Base-by-base conservation (phyloP, 805 yeast species). In the Saccharomyces mikatae region DNA sequence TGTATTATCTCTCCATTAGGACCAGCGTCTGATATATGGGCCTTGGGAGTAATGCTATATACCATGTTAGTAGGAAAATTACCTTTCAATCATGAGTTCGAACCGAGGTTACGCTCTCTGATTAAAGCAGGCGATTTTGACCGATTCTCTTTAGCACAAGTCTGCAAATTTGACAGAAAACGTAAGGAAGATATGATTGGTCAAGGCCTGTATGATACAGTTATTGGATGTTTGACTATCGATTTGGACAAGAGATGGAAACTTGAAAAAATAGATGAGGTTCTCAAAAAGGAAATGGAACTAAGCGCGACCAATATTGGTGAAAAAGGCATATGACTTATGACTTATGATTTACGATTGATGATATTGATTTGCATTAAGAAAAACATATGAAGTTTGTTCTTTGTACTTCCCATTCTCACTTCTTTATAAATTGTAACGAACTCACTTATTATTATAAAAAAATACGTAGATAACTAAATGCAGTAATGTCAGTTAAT, bases 1-100 rank as follows among this genome's bases (percentile, higher is more conserved):
- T 17, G 24, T 17, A 36, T 8, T 4, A 17, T 21, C 17, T 36
- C 44, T 36, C 84, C 56, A 54, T 70, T 62, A 64, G 85, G 86
- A 2, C 84, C 87, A 1, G 72, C 81, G 44, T 84, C 91, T 1
- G 98, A 91, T 70, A 78, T 88, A 4, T 91, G 97, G 97, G 96
- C 97, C 0, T 76, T 87, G 48, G 98, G 97, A 3, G 87, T 90
- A 0, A 71, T 87, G 58, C 61, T 86, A 3, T 90, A 81, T 68
- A 83, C 95, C 1, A 79, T 89, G 80, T 70, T 84, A 29, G 78
- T 82, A 26, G 91, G 95, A 0, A 80, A 77, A 58, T 69, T 91
- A 51, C 97, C 97, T 0, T 91, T 91, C 71, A 83, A 82, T 56
- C 96, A 90, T 65, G 80, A 80, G n/a, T 87, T 83, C 66, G 90